Conservation (phyloP, 1,284 basidiomycete species). For the Trametes hirsuta region DNA sequence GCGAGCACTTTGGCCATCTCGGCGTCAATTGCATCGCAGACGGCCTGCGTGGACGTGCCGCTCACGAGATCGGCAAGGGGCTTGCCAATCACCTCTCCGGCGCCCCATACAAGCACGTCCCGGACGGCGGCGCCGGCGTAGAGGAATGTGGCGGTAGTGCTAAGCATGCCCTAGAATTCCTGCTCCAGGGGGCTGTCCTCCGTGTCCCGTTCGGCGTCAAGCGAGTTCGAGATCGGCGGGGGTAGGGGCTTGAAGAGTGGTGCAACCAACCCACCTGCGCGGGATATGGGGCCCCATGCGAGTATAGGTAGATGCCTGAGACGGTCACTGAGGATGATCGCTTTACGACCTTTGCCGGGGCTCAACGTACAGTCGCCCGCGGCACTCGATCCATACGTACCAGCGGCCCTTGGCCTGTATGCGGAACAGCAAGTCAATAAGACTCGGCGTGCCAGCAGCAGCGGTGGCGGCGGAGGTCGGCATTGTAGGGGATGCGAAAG, state of each 20-base stretch:
- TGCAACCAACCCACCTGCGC: constrained; percentile 50
- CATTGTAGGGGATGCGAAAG: constrained; percentile 23
- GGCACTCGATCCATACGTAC: constrained; percentile 87
- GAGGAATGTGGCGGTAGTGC: constrained; percentile 52
- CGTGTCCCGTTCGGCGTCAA: constrained; percentile 11
- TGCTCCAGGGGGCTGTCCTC: constrained; percentile 28
- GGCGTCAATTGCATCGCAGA: constrained; percentile 27
- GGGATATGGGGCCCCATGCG: constrained; percentile 58
- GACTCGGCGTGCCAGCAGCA: constrained; percentile 36
- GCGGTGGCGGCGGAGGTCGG: constrained; percentile 15
- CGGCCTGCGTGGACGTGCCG: constrained; percentile 26
- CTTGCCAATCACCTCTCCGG: constrained; percentile 72
- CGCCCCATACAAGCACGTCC: constrained; percentile 67
- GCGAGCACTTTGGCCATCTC: constrained; percentile 27
- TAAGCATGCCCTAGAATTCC: constrained; percentile 66
- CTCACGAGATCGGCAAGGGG: constrained; percentile 56
- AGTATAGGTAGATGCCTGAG: constrained; percentile 68
- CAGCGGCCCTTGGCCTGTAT: constrained; percentile 65
- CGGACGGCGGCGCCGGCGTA: constrained; percentile 53
- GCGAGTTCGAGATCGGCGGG: not conserved
- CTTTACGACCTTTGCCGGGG: constrained; percentile 88
- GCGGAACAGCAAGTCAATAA: constrained; percentile 80
- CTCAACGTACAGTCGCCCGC: constrained; percentile 86
- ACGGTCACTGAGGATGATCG: constrained; percentile 82
- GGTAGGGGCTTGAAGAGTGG: constrained; percentile 8